Base-by-base conservation (phyloP, 805 yeast species). In the Wickerhamiella vanderwaltii region DNA sequence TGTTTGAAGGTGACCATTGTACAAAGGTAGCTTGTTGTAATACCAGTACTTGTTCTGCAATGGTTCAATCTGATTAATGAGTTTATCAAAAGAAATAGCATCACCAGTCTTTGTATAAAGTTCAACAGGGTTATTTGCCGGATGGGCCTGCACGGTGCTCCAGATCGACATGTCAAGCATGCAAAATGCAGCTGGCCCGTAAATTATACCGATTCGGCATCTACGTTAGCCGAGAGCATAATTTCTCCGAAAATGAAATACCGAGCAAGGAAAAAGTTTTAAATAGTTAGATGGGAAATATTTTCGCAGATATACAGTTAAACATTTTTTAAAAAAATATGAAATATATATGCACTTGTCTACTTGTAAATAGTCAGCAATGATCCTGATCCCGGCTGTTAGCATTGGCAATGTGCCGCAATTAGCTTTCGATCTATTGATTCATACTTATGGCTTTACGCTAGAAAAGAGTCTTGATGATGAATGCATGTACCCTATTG, bases 371-470 rank as follows among this genome's bases (percentile, higher is more conserved):
- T n/a, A n/a, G 26, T 23, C 26, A 11, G 11, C 29, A 16, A 53
- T 59, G 41, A 53, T 65, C 18, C 55, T 88, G 1, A 31, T 91
- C 1, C 97, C 97, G 0, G 61, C 86, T 0, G 80, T 91, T 0
- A 75, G 95, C 3, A 71, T 83, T 5, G 97, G 94, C 6, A 91
- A 88, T 53, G 79, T 86, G 3, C 93, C 97, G 0, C 98, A 91
- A 57, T 62, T 88, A 37, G 61, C 87, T 0, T 59, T 72, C 5
- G 97, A 87, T 58, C 64, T 87, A 23, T 60, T 88, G 19, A 64
- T 86, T 7, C 79, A 79, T 51, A 73, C 77, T n/a, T 60, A 71
- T 18, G 66, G 65, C 4, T 71, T 78, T 44, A 47, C 59, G 43
- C 71, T 70, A 29, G 65, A 78, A 3, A 75, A 71, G 9, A 54